Evolutionary conservation across 225 moss, liverwort and hornwort species (phyloP), one percentile per base, ranked within the genome.

Genomic region (Marchantia paleacea): DNA sequence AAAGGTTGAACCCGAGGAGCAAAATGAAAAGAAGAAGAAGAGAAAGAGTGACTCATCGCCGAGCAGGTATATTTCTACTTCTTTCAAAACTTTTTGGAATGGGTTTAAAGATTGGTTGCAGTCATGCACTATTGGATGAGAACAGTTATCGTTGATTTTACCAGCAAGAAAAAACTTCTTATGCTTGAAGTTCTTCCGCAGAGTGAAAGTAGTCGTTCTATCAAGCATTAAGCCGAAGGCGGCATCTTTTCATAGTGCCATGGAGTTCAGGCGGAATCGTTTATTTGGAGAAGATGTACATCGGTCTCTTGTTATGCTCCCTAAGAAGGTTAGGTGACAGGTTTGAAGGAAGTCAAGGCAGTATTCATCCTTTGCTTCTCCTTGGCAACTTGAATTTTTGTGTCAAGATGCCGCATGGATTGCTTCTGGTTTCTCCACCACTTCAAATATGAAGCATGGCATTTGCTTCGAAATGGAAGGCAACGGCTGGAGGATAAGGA

Each of bases 181-280:
- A 8, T 49, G 49, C 49, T 48, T 48, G 47, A 30, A 71, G 39
- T 78, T 52, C 18, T 49, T 22, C 53, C 53, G 76, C 81, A 82
- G 86, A 69, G 73, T 83, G 29, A 83, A 75, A 54, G 79, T 82
- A 61, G 77, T 78, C 48, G 57, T 83, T 52, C 49, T 86, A 73
- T 77, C 73, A 57, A 67, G 26, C 51, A 61, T 73, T 30, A 72
- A 29, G 67, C 73, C 73, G 11, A 53, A 68, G 16, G 54, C 76
- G 20, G 80, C 77, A 75, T 72, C 76, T 66, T 76, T 25, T 72
- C 75, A 58, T 16, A 78, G 26, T 61, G 83, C 86, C 24, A 3
- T 86, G 80, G 77, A 68, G 31, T 86, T 86, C 72, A 83, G 78
- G 54, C 58, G 53, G 0, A 78, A 69, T 22, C 80, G 80, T 18